phyloP scores from a whole-genome alignment of 441 rosid genomes.

The Brassica balearica region DNA sequence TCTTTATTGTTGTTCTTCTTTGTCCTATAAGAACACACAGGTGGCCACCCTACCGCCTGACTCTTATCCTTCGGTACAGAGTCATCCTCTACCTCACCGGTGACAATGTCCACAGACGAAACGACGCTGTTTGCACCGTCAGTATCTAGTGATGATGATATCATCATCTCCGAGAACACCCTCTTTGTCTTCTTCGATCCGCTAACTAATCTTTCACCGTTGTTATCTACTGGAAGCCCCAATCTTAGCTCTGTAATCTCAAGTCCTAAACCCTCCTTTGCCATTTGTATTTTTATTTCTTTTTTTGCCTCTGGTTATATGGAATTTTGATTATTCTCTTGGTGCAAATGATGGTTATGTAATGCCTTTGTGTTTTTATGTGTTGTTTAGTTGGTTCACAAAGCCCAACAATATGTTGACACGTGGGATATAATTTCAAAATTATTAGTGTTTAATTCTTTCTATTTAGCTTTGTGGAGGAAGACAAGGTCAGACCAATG shows the following conservation, averaged over 20 bases:
- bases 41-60: constrained; percentile 90
- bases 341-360: constrained; percentile 22
- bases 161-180: constrained; percentile 57
- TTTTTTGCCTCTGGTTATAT: background rate
- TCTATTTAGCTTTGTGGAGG: constrained; percentile 9
- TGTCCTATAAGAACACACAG: constrained; percentile 70
- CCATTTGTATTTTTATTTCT: constrained; percentile 41
- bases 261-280: constrained; percentile 56
- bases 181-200: constrained; percentile 63
- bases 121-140: constrained; percentile 35
- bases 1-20: constrained; percentile 46
- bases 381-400: constrained; percentile 18
- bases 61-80: constrained; percentile 39
- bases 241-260: constrained; percentile 84
- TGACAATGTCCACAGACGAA: background rate
- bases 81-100: background rate
- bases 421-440: constrained; percentile 17
- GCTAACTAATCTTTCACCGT: constrained; percentile 6
- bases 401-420: constrained; percentile 13
- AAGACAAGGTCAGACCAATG: constrained; percentile 24
- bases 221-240: constrained; percentile 61
- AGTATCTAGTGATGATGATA: constrained; percentile 21
- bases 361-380: constrained; percentile 12
- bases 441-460: background rate
- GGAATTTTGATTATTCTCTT: constrained; percentile 13